Evolutionary conservation across 2,329 filamentous ascomycete species (phyloP).

Genomic region (Mycosphaerelloides madeirae): DNA sequence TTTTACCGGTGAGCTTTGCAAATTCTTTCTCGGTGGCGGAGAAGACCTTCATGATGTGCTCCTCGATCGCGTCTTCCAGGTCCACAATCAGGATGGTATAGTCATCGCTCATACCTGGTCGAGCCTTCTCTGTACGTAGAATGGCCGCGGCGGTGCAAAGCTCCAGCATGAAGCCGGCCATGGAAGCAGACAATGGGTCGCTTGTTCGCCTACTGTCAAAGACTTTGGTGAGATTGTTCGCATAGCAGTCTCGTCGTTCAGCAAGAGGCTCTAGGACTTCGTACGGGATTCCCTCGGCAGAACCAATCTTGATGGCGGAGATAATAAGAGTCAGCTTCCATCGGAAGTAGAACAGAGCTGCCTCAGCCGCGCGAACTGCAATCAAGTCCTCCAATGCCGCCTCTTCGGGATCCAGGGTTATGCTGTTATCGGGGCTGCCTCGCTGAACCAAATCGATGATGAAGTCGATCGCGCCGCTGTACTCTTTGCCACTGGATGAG

Average conservation of each 20-base stretch:
- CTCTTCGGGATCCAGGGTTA: slow-evolving; percentile 55
- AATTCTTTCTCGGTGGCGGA: slow-evolving; percentile 69
- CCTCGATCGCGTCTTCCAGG: slow-evolving; percentile 58
- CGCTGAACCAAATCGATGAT: slow-evolving; percentile 69
- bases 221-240: slow-evolving; percentile 46
- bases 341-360: slow-evolving; percentile 85
- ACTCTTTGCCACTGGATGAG: slow-evolving; percentile 17
- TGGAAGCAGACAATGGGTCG: slow-evolving; percentile 71
- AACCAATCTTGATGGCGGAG: slow-evolving; percentile 46
- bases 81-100: slow-evolving; percentile 54
- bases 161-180: slow-evolving; percentile 75
- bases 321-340: slow-evolving; percentile 56
- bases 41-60: slow-evolving; percentile 71
- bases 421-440: slow-evolving; percentile 50
- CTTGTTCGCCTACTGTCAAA: slow-evolving; percentile 41
- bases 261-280: slow-evolving; percentile 55
- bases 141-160: slow-evolving; percentile 74
- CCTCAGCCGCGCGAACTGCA: slow-evolving; percentile 69
- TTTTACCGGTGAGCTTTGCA: slow-evolving; percentile 56
- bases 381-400: slow-evolving; percentile 76
- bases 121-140: slow-evolving; percentile 42
- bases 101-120: slow-evolving; percentile 39
- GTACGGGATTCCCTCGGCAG: slow-evolving; percentile 51
- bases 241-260: slow-evolving; percentile 49
- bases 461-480: slow-evolving; percentile 55